phyloP scores from a whole-genome alignment of 352 stramenopile genomes.

The Globisporangium camurandrum region DNA sequence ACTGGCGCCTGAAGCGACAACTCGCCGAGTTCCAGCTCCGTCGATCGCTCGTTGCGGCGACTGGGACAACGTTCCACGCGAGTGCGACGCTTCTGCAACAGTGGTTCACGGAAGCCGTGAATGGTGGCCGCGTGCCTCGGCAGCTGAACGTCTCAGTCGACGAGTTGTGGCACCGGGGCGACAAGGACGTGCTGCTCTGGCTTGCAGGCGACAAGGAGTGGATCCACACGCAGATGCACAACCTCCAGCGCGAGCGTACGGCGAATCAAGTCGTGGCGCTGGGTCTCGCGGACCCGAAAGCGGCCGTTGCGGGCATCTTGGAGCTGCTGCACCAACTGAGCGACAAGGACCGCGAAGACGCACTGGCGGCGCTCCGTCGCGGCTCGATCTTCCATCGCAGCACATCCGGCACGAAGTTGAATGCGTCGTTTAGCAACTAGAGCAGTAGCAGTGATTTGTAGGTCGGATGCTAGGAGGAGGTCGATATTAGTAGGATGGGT shows the following conservation, averaged over 20 bases:
- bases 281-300: conserved; percentile 72
- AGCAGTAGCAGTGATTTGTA: too few species aligned
- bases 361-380: conserved; percentile 62
- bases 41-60: conserved; percentile 32
- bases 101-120: conserved; percentile 81
- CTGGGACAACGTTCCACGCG: conserved; percentile 35
- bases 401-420: conserved; percentile 33
- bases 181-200: conserved; percentile 82
- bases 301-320: conserved; percentile 75
- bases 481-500: too few species aligned
- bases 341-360: conserved; percentile 81
- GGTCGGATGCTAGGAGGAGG: too few species aligned
- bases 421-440: too few species aligned
- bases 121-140: conserved; percentile 56
- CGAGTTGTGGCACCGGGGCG: conserved; percentile 52
- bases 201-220: conserved; percentile 72
- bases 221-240: conserved; percentile 49
- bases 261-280: conserved; percentile 70
- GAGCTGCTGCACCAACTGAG: conserved; percentile 79
- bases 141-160: conserved; percentile 56
- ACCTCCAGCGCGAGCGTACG: conserved; percentile 61
- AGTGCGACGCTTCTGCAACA: conserved; percentile 59
- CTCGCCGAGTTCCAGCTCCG: conserved; percentile 95
- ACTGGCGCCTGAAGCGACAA: conserved; percentile 96
- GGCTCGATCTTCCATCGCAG: conserved; percentile 85